Conservation (phyloP, 257 asterid species). For the Solanum habrochaites region DNA sequence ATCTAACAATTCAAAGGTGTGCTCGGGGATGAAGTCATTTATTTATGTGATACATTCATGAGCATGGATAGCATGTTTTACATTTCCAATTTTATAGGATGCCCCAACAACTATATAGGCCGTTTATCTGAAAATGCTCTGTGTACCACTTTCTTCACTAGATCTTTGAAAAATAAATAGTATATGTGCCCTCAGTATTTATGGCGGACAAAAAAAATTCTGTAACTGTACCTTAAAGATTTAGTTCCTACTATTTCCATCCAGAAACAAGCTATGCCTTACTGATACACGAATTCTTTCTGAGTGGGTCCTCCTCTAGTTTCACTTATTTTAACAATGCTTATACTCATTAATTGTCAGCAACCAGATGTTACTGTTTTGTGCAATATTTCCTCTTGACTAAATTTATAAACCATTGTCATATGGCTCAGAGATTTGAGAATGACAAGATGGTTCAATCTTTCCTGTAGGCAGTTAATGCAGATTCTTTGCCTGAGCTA, state of each 20-base stretch:
- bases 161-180: neutral
- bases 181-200: neutral
- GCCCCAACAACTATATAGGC: neutral
- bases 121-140: neutral
- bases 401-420: neutral
- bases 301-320: neutral
- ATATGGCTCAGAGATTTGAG: neutral
- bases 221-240: neutral
- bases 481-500: conserved; percentile 56
- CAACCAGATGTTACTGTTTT: neutral
- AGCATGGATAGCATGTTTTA: neutral
- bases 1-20: neutral
- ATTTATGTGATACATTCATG: neutral
- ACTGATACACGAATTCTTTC: neutral
- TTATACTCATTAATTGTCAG: neutral
- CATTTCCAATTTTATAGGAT: neutral
- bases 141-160: neutral
- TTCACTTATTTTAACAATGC: neutral
- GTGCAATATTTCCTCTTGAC: neutral
- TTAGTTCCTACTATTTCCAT: neutral
- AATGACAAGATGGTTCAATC: neutral
- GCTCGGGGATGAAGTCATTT: neutral
- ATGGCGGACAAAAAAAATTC: neutral
- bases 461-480: conserved; percentile 53
- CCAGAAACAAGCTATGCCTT: neutral